Base-by-base conservation (phyloP, 2,329 filamentous ascomycete genomes). In the Alternaria tenuissima region DNA sequence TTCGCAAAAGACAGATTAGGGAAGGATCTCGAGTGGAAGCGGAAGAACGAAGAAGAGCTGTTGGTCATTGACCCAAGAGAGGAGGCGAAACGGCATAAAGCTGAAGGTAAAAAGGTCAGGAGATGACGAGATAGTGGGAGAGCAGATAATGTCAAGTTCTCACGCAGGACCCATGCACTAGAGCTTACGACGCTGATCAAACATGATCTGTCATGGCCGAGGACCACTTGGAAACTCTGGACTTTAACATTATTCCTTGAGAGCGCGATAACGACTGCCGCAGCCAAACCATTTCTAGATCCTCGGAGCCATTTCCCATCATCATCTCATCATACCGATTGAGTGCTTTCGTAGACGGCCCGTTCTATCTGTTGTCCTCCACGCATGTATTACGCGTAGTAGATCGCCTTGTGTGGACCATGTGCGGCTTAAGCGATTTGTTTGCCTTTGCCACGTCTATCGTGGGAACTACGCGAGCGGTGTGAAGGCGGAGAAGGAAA, bases 41-140 rank as follows among this genome's bases (percentile, higher is more conserved):
- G 88, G 79, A 94, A 95, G 79, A 94, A 94, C 55, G 93, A 95
- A 73, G 93, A 97, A 59, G 92, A 97, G 71, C 79, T 97, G 43
- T 87, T 96, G 46, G 93, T 98, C 3, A 97, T 98, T 78, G 95
- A 99, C 81, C 94, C 94, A 1, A 83, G 92, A 57, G 92, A 94
- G 76, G 93, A 92, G 76, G 90, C 91, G 44, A 89, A 87, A 74
- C 90, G 90, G 39, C 82, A 96, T 39, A 87, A 82, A 67, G 85
- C 85, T 11, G 84, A 86, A 65, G 84, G 32, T 0, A 56, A 85
- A 62, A 88, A 88, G 57, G 71, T 68, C 47, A 75, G 71, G 47
- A 63, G 68, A 26, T 71, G 72, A 12, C 70, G 73, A 69, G 74
- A 76, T 47, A 62, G 63, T 14, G 61, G 51, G 3, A 75, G 72